Evolutionary conservation across 164 flowering plant genomes (phyloP), one percentile per base, ranked within the genome.

Genomic region (Vitis riparia): DNA sequence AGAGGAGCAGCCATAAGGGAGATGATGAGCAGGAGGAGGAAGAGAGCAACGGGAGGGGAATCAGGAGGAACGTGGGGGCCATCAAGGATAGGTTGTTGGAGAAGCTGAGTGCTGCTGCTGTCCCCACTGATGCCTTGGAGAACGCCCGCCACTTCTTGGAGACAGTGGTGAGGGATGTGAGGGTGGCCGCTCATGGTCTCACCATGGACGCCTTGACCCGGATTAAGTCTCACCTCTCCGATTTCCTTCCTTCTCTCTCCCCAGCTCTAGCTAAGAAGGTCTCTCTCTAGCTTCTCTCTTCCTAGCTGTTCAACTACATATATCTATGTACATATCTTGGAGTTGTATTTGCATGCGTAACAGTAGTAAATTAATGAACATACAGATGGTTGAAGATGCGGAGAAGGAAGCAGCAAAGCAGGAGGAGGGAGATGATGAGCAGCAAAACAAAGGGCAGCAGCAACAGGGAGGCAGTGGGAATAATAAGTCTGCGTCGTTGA

Each of bases 311-410:
- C 27, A 23, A 23, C 27, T 32, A 52, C 52, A 55, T 47, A 62
- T 50, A 11, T 6, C 44, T 37, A 6, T 37, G 27, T 23, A 23
- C 27, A 23, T 37, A 37, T 37, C 44, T 37, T 37, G 0, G 7
- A 37, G 5, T 37, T 37, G 44, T 37, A 23, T 23, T 23, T 23
- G 27, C 27, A 23, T 23, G 27, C 2, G 27, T 23, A 23, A 23
- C 27, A 23, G 27, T 23, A 23, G 27, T 23, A 23, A 23, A 23
- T 23, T 23, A 23, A 23, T 23, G 27, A 11, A 1, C 27, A 23
- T 23, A 30, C 67, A 79, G 82, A 79, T 79, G 73, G 76, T 79
- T 59, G 82, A 79, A 19, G 82, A 79, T 51, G 79, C 82, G 9
- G 79, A 68, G 66, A 69, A 71, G 59, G 82, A 79, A 60, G 72